Percentiles rank a stretch among this genome's conserved stretches.
Conservation (phyloP, 2,329 filamentous ascomycete species). For the Fusarium tupiense region DNA sequence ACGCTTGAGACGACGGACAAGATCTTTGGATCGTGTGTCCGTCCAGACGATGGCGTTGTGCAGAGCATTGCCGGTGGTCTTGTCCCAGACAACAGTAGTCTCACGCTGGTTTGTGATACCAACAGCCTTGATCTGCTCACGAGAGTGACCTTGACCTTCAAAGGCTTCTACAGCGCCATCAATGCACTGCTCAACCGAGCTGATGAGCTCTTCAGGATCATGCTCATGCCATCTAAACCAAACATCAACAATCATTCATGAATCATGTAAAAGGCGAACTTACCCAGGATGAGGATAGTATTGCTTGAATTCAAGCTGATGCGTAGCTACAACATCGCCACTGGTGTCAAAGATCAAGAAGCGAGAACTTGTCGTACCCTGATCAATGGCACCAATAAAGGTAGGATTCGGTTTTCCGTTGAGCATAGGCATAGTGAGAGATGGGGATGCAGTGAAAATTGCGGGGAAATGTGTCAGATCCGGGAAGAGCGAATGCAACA, state of each 20-base stretch:
- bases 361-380: constrained; percentile 80
- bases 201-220: constrained; percentile 78
- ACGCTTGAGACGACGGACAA: constrained; percentile 78
- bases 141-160: constrained; percentile 71
- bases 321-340: constrained; percentile 75
- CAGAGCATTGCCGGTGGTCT: constrained; percentile 77
- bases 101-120: constrained; percentile 88
- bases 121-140: constrained; percentile 75
- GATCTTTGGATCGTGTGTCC: constrained; percentile 77
- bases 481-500: constrained; percentile 18
- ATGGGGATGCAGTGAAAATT: constrained; percentile 7
- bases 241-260: background rate
- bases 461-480: constrained; percentile 18
- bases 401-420: constrained; percentile 38
- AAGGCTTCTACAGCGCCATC: constrained; percentile 77
- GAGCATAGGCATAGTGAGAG: constrained; percentile 47
- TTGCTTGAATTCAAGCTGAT: constrained; percentile 81
- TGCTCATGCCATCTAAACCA: constrained; percentile 81
- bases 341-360: constrained; percentile 81
- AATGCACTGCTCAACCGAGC: constrained; percentile 79
- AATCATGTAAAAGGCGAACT: constrained; percentile 36
- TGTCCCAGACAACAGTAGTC: constrained; percentile 84
- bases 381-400: constrained; percentile 82
- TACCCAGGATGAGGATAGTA: constrained; percentile 80
- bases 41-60: constrained; percentile 89